Percentiles rank a stretch among this genome's conserved stretches.
These are phyloP conservation scores for Skeletonema costatum DNA, from an alignment of 108 stramenopile species.

Conservation along the genomic window DNA sequence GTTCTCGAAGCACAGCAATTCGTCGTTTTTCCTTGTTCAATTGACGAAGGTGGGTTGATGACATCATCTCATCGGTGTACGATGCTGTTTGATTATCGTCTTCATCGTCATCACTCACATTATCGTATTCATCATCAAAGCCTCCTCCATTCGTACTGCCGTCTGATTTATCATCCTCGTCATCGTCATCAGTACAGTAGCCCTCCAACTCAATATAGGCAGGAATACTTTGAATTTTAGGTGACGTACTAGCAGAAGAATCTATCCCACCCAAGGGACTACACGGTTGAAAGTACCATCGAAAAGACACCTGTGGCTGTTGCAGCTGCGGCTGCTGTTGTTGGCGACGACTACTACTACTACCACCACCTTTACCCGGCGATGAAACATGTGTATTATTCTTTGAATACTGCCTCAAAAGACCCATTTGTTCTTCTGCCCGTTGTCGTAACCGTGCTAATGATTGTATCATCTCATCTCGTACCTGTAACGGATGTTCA, in stretches of 20 bases:
- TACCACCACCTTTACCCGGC: constrained; percentile 2
- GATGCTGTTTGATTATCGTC: constrained; percentile 1
- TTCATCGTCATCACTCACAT: constrained; percentile 7
- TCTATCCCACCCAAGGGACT: constrained; percentile 40
- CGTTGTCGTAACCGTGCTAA: constrained; percentile 13
- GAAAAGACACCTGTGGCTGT: constrained; percentile 31
- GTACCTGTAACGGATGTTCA: constrained; percentile 43
- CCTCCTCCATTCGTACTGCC: neutral
- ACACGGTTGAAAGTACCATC: constrained; percentile 59
- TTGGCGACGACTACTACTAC: neutral
- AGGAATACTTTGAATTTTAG: constrained; percentile 47
- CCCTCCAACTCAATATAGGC: constrained; percentile 52
- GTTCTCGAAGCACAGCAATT: constrained; percentile 33
- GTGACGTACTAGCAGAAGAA: constrained; percentile 8
- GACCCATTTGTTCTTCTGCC: constrained; percentile 50
- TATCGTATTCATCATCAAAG: constrained; percentile 2
- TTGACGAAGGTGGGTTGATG: constrained; percentile 7
- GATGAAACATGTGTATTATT: neutral
- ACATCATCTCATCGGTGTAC: neutral
- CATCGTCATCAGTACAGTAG: constrained; percentile 41
- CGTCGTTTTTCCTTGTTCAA: constrained; percentile 33
- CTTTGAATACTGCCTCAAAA: neutral
- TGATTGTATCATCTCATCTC: constrained; percentile 41
- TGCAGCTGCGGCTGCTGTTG: constrained; percentile 5
- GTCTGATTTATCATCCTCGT: constrained; percentile 8